Percentiles rank a stretch among this genome's conserved stretches.
These are phyloP conservation scores for Ambrosia artemisiifolia DNA, from an alignment of 129 eudicot species.

Conservation along the genomic window DNA sequence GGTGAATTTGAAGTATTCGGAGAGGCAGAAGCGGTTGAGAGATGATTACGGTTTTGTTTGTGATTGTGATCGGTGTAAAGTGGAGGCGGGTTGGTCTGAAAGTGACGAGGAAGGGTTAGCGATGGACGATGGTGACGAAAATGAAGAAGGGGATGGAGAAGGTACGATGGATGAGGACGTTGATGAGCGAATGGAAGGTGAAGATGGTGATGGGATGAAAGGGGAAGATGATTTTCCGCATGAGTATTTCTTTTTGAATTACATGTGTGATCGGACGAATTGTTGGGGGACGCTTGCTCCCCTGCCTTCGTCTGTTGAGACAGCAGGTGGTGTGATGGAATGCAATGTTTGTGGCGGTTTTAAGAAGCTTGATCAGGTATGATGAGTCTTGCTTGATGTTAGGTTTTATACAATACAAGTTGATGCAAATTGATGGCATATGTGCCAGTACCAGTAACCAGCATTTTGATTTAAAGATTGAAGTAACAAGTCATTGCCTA, in stretches of 20 bases:
- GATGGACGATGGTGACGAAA: constrained; percentile 22
- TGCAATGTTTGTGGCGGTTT: constrained; percentile 79
- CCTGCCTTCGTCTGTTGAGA: constrained; percentile 45
- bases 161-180: constrained; percentile 39
- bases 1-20: constrained; percentile 62
- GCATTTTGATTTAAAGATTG: no score
- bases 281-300: constrained; percentile 98
- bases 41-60: constrained; percentile 89
- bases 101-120: constrained; percentile 48
- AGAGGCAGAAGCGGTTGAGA: constrained; percentile 62
- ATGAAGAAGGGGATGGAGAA: constrained; percentile 23
- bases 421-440: not conserved
- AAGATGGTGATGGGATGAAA: constrained; percentile 26
- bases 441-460: no score
- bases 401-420: not conserved
- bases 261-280: constrained; percentile 74
- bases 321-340: constrained; percentile 47
- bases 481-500: no score
- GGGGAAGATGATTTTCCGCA: constrained; percentile 74
- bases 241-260: constrained; percentile 75
- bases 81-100: constrained; percentile 84
- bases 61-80: constrained; percentile 85
- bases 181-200: constrained; percentile 42
- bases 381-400: not conserved
- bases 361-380: constrained; percentile 39